Evolutionary conservation across 1,139 yeast genomes (phyloP).

Genomic region (Candida mesenterica): DNA sequence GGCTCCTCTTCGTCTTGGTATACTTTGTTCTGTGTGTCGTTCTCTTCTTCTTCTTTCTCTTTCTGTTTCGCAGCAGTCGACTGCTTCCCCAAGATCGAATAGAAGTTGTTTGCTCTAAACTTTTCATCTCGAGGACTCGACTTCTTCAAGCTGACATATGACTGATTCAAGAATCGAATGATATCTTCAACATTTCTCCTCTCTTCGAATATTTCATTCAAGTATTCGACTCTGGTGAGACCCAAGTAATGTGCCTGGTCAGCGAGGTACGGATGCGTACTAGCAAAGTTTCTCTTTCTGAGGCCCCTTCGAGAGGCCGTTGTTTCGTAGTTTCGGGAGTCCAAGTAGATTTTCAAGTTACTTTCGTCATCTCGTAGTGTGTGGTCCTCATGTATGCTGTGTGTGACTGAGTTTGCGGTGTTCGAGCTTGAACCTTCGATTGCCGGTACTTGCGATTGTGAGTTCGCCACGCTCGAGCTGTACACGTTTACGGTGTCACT

Average conservation of each 20-base stretch:
- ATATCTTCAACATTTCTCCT: conserved; percentile 36
- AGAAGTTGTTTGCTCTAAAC: conserved; percentile 39
- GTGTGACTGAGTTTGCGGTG: neutral
- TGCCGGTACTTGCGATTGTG: too few species aligned
- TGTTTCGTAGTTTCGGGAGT: conserved; percentile 15
- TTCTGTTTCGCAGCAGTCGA: conserved; percentile 6
- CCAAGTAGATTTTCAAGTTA: conserved; percentile 16
- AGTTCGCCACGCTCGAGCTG: too few species aligned
- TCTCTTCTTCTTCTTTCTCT: conserved; percentile 4
- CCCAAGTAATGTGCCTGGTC: conserved; percentile 50
- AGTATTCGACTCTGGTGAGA: conserved; percentile 32
- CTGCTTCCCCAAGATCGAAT: conserved; percentile 33
- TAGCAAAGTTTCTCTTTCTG: conserved; percentile 44
- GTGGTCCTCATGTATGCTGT: neutral
- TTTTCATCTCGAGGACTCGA: conserved; percentile 41
- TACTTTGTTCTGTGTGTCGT: conserved; percentile 2
- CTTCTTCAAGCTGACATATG: conserved; percentile 32
- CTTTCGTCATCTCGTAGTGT: conserved; percentile 12
- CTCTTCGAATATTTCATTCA: conserved; percentile 37
- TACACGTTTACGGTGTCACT: too few species aligned
- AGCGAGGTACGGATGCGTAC: conserved; percentile 48
- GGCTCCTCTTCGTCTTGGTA: neutral
- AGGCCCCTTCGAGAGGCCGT: conserved; percentile 30
- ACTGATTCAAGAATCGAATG: conserved; percentile 34
- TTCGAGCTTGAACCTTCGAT: too few species aligned